These are phyloP conservation scores for Fusarium humuli DNA, from an alignment of 2,329 filamentous ascomycete species.

Conservation along the genomic window DNA sequence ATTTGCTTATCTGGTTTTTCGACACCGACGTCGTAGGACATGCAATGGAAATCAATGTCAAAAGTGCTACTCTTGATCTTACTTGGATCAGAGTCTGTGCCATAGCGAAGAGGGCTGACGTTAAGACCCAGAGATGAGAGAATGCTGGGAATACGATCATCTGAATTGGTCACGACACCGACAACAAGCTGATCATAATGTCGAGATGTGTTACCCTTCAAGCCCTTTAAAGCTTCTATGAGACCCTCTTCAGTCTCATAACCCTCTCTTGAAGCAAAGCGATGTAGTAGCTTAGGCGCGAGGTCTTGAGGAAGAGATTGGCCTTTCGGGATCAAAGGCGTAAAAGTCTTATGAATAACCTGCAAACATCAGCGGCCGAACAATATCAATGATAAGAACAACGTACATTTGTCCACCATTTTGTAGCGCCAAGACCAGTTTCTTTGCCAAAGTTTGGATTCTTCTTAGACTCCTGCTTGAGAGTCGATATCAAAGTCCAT, in stretches of 20 bases:
- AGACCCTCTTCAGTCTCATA: conserved; percentile 27
- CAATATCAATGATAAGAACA: rapidly evolving
- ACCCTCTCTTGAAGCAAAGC: conserved; percentile 29
- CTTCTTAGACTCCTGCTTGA: conserved; percentile 29
- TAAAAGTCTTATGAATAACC: conserved; percentile 39
- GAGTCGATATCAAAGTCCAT: conserved; percentile 12
- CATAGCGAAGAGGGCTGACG: conserved; percentile 33
- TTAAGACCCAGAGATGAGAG: conserved; percentile 30
- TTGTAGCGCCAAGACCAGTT: conserved; percentile 31
- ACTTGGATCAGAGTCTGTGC: not conserved
- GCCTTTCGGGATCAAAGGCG: conserved; percentile 7
- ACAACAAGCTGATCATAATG: conserved; percentile 28
- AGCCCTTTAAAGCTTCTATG: not conserved
- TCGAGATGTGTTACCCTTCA: not conserved
- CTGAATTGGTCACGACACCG: conserved; percentile 39
- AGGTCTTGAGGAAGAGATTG: conserved; percentile 23
- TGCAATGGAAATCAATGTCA: conserved; percentile 45
- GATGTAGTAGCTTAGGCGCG: conserved; percentile 24
- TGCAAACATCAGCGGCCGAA: not conserved
- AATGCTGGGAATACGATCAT: conserved; percentile 39
- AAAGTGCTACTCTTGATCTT: not conserved
- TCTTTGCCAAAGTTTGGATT: conserved; percentile 40
- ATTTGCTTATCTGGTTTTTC: conserved; percentile 69
- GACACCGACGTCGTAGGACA: conserved; percentile 71
- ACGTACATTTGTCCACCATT: conserved; percentile 41